phyloP scores from a whole-genome alignment of 805 yeast species.

The Grigorovia jiainica region DNA sequence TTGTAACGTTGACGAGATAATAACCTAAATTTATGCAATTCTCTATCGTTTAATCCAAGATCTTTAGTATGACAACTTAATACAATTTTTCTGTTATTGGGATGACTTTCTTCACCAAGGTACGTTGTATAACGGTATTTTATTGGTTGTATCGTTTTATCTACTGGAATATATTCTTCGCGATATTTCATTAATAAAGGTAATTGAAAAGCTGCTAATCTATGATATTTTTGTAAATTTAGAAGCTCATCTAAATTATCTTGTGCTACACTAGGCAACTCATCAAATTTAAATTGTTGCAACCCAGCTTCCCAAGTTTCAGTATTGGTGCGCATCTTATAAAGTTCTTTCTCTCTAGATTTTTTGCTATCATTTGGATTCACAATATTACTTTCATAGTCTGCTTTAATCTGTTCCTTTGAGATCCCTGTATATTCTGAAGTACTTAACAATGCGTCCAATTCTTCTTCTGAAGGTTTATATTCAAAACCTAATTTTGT shows the following conservation, averaged over 20 bases:
- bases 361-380: not conserved
- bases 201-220: conserved; percentile 86
- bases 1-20: conserved; percentile 74
- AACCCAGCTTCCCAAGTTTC: conserved; percentile 6
- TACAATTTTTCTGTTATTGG: conserved; percentile 50
- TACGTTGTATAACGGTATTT: conserved; percentile 64
- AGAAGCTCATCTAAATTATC: conserved; percentile 63
- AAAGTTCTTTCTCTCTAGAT: not conserved
- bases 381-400: conserved; percentile 19
- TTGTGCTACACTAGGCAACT: conserved; percentile 61
- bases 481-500: conserved; percentile 43
- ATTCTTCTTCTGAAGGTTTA: conserved; percentile 41
- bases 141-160: conserved; percentile 41
- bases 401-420: conserved; percentile 24
- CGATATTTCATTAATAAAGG: conserved; percentile 75
- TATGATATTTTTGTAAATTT: conserved; percentile 62
- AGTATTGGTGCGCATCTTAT: not conserved
- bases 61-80: conserved; percentile 45
- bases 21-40: conserved; percentile 66
- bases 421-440: conserved; percentile 35
- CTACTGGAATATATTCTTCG: conserved; percentile 49
- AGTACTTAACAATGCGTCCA: conserved; percentile 46
- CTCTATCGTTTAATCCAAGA: conserved; percentile 41
- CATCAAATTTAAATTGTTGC: conserved; percentile 47
- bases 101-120: conserved; percentile 55